Percentiles rank a stretch among this genome's conserved stretches.
These are phyloP conservation scores for Myxozyma neotropica DNA, from an alignment of 805 yeast species.

Conservation along the genomic window DNA sequence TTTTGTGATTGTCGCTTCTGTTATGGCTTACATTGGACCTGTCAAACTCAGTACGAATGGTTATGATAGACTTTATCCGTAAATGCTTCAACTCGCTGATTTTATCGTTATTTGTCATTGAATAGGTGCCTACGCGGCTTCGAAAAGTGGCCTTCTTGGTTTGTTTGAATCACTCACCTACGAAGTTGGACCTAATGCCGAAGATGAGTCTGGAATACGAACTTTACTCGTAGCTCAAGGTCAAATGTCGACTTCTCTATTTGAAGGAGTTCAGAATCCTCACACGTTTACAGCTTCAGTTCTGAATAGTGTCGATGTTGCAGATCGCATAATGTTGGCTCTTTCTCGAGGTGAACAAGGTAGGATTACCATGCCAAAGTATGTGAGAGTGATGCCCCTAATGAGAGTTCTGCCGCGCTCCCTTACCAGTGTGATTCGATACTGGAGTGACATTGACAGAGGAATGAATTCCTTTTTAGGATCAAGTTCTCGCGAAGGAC, in stretches of 20 bases:
- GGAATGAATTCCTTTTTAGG: constrained; percentile 27
- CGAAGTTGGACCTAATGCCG: constrained; percentile 56
- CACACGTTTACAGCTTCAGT: constrained; percentile 78
- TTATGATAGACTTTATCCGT: neutral
- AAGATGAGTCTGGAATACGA: constrained; percentile 55
- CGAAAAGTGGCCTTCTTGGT: constrained; percentile 82
- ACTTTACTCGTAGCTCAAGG: constrained; percentile 85
- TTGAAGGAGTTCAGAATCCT: constrained; percentile 72
- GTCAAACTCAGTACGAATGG: constrained; percentile 56
- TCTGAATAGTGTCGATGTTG: constrained; percentile 67
- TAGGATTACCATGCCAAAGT: constrained; percentile 71
- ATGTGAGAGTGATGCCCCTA: constrained; percentile 73
- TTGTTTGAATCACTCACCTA: constrained; percentile 78
- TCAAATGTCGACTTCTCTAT: constrained; percentile 74
- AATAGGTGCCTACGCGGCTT: constrained; percentile 74
- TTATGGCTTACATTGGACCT: constrained; percentile 82
- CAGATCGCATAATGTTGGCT: constrained; percentile 58
- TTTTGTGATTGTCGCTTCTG: constrained; percentile 79
- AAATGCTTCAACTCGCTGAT: neutral
- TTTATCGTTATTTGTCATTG: neutral
- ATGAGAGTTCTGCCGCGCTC: constrained; percentile 77
- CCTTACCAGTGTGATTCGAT: constrained; percentile 54
- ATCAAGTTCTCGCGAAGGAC: neutral
- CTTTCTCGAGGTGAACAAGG: constrained; percentile 66
- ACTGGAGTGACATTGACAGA: constrained; percentile 67